Evolutionary conservation across 805 yeast species (phyloP), one percentile per base, ranked within the genome.

Genomic region (Lipomyces oligophaga): DNA sequence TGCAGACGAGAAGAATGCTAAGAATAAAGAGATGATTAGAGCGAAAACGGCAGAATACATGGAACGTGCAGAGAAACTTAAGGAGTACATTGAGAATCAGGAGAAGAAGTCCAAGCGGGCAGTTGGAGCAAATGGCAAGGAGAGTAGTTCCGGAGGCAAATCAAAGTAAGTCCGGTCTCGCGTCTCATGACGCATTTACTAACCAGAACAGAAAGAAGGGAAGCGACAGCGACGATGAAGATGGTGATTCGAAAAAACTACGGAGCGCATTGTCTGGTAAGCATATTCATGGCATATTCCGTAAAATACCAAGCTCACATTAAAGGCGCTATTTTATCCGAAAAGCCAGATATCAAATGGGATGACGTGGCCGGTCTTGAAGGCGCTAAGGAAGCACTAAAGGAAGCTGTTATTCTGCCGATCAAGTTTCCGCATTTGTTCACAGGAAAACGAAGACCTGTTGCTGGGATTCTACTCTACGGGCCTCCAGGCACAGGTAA

Each of bases 401-500:
- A 93, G 65, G 98, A 93, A 69, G 97, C 97, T 0, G 98, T 93
- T 33, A 93, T 93, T 31, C 72, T 93, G 52, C 98, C 98, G 1
- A 97, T 90, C 16, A 85, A 83, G 65, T 90, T 93, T 65, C 98
- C 98, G 1, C 97, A 93, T 59, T 69, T 93, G 49, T 93, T 93
- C 68, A 86, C 83, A 7, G 98, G 98, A 1, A 90, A 87, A 64
- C 77, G 98, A 54, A 85, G 86, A 62, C 98, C 98, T 1, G 81
- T 90, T 2, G 74, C 85, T 4, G 98, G 98, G 36, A 90, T 93
- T 38, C 67, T 93, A 38, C 69, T 93, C 19, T 85, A 85, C 61
- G 94, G 94, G 0, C 94, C 94, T 18, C 98, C 98, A 2, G 98
- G 98, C 61, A 93, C 98, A 0, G 98, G 98, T 73, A 93, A 93